A percentile compares a stretch with the other conserved stretches of the same genome.
These are phyloP conservation scores for Candida vaughaniae DNA, from an alignment of 805 yeast genomes.

Conservation along the genomic window DNA sequence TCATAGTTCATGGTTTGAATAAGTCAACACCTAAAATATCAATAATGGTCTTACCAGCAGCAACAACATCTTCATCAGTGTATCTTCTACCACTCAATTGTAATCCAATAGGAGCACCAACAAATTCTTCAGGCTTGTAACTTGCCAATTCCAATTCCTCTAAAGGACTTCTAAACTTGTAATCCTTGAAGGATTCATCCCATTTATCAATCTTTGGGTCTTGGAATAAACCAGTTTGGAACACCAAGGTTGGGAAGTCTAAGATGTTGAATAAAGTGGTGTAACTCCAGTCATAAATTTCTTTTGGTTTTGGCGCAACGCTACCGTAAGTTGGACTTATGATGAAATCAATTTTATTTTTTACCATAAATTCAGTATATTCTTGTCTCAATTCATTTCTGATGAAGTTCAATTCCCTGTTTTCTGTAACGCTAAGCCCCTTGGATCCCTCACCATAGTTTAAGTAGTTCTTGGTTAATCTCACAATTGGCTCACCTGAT, in stretches of 20 bases:
- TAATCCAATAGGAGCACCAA: slow-evolving; percentile 54
- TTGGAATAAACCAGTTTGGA: slow-evolving; percentile 61
- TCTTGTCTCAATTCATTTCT: slow-evolving; percentile 61
- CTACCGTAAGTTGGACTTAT: slow-evolving; percentile 67
- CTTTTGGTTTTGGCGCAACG: slow-evolving; percentile 65
- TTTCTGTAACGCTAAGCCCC: slow-evolving; percentile 45
- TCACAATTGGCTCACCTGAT: slow-evolving; percentile 69
- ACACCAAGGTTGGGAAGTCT: slow-evolving; percentile 65
- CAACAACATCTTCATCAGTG: slow-evolving; percentile 55
- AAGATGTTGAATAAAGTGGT: slow-evolving; percentile 70
- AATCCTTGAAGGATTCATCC: slow-evolving; percentile 29
- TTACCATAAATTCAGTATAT: slow-evolving; percentile 52
- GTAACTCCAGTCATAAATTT: slow-evolving; percentile 75
- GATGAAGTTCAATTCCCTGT: slow-evolving; percentile 49
- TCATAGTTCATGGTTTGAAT: background rate
- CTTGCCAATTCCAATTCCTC: slow-evolving; percentile 49
- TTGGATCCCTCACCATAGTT: slow-evolving; percentile 58
- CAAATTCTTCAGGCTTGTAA: slow-evolving; percentile 47
- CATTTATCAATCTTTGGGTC: slow-evolving; percentile 54
- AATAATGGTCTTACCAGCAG: slow-evolving; percentile 41
- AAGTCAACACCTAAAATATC: slow-evolving; percentile 24
- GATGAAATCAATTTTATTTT: slow-evolving; percentile 60
- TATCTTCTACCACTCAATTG: slow-evolving; percentile 55
- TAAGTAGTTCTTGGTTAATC: slow-evolving; percentile 61
- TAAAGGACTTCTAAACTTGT: slow-evolving; percentile 39